Evolutionary conservation across 1,284 basidiomycete genomes (phyloP).

Genomic region (Ustilago nuda): DNA sequence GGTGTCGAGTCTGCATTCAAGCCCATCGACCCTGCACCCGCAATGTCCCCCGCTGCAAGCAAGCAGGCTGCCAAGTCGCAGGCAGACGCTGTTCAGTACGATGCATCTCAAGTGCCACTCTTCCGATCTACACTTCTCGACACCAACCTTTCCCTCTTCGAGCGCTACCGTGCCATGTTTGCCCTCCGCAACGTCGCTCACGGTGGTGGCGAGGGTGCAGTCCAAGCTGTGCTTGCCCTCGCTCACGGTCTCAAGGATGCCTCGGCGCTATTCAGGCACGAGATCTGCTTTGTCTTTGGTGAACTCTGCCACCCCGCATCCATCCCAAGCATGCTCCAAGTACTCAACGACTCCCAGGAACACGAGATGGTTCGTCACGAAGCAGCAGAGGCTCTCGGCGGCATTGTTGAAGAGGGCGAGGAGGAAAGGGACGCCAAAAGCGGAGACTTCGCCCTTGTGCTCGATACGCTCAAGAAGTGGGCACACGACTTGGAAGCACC

Average conservation of each 20-base stretch:
- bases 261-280: constrained; percentile 58
- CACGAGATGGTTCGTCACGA: constrained; percentile 99
- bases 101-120: constrained; percentile 71
- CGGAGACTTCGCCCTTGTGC: constrained; percentile 73
- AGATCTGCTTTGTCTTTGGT: constrained; percentile 81
- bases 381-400: constrained; percentile 96
- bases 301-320: constrained; percentile 91
- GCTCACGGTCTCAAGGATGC: constrained; percentile 81
- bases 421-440: constrained; percentile 47
- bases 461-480: constrained; percentile 88
- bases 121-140: constrained; percentile 80
- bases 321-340: constrained; percentile 83
- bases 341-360: constrained; percentile 80
- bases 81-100: constrained; percentile 32
- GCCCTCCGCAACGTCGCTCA: constrained; percentile 76
- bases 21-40: constrained; percentile 94
- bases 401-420: constrained; percentile 85
- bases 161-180: constrained; percentile 98
- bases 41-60: constrained; percentile 64
- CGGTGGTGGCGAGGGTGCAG: constrained; percentile 55
- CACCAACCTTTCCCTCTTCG: constrained; percentile 81
- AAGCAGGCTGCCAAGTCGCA: constrained; percentile 44
- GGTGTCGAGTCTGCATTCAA: constrained; percentile 73
- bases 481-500: constrained; percentile 82
- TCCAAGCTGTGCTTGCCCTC: constrained; percentile 84